phyloP scores from a whole-genome alignment of 176 grass and related monocot genomes.

The Carex myosuroides region DNA sequence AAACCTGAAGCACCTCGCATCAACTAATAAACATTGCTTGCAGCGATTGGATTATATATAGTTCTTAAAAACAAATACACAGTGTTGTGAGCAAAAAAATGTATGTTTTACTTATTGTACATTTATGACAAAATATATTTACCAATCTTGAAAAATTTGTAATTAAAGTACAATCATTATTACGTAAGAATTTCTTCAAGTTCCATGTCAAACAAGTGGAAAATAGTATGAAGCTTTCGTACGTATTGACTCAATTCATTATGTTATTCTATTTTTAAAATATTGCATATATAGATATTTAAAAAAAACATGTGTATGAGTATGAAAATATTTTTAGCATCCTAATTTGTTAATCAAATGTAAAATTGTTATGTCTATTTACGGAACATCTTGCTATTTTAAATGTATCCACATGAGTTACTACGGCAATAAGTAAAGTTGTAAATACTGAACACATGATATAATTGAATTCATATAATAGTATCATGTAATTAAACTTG shows the following conservation, averaged over 20 bases:
- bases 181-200: background rate
- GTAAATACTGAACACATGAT: background rate
- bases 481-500: background rate
- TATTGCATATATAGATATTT: background rate
- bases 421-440: background rate
- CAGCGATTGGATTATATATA: background rate
- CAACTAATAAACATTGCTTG: background rate
- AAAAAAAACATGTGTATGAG: background rate
- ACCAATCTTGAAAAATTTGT: background rate
- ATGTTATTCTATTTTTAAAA: too few species aligned
- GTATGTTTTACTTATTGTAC: too few species aligned
- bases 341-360: background rate
- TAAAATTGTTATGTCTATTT: background rate
- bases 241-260: background rate
- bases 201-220: too few species aligned
- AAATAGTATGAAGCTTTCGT: background rate
- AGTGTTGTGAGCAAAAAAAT: background rate
- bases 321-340: background rate
- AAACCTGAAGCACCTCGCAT: background rate
- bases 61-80: background rate
- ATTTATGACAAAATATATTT: background rate
- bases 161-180: background rate
- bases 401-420: background rate
- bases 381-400: background rate
- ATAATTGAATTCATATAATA: background rate